A percentile compares a stretch with the other conserved stretches of the same genome.
phyloP scores from a whole-genome alignment of 108 stramenopile species.

The Fragilariopsis cylindrus region DNA sequence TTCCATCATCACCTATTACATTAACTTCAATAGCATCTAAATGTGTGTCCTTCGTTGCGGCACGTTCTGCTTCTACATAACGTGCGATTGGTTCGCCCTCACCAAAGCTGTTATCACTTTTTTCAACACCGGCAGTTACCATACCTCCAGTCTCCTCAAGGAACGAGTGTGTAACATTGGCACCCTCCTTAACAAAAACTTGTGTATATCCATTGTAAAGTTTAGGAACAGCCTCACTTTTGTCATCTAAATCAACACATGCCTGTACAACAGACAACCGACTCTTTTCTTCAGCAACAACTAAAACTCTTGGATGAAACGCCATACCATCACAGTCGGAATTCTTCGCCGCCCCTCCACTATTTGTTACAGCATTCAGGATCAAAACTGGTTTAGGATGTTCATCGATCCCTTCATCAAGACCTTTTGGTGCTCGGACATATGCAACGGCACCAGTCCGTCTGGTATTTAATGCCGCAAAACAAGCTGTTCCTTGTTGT shows the following conservation, averaged over 20 bases:
- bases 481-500: constrained; percentile 89
- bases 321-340: constrained; percentile 52
- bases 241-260: constrained; percentile 70
- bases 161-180: constrained; percentile 82
- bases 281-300: constrained; percentile 61
- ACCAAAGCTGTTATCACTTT: constrained; percentile 33
- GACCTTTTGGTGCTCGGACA: constrained; percentile 36
- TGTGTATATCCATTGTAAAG: constrained; percentile 89
- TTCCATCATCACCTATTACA: constrained; percentile 63
- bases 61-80: constrained; percentile 61
- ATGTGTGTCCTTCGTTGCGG: constrained; percentile 76
- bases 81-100: constrained; percentile 54
- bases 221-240: constrained; percentile 45
- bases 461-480: constrained; percentile 86
- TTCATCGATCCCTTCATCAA: constrained; percentile 20
- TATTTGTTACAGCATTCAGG: constrained; percentile 77
- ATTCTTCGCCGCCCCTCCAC: constrained; percentile 37
- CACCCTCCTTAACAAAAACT: constrained; percentile 68
- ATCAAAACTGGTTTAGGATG: constrained; percentile 63
- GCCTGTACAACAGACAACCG: constrained; percentile 70
- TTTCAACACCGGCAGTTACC: constrained; percentile 67
- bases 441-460: constrained; percentile 77
- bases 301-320: constrained; percentile 75
- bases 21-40: constrained; percentile 85
- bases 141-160: constrained; percentile 84